Evolutionary conservation across 305 asterid species (phyloP), one percentile per base, ranked within the genome.

Genomic region (Lippia alba): DNA sequence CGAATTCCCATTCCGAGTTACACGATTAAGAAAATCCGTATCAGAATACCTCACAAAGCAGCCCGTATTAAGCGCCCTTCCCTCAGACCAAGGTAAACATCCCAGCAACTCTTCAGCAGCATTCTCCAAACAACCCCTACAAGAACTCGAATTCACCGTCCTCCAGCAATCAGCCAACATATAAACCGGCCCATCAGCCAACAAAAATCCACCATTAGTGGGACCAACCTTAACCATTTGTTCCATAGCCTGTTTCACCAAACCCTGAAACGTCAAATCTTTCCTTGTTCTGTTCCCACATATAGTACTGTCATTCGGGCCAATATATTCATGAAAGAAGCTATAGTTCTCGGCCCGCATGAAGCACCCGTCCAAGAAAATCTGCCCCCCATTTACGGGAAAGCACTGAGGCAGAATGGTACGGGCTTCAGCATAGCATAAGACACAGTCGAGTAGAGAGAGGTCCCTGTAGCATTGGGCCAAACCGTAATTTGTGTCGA

Each of bases 381-480:
- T 72, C 9, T 81, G 74, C 2, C 86, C 92, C 10, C 81, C 84
- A 54, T 45, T 82, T 30, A 1, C 4, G 16, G 92, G 89, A 48
- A 68, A 82, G 87, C 95, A 88, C 46, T 69, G 84, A 15, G 95
- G 85, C 16, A 86, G 76, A 12, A 79, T 48, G 0, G 83, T 84
- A 11, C 90, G 88, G 1, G 87, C 86, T 50, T 79, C 82, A 2
- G 87, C 85, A 54, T 80, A 84, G 76, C 95, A 88, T 39, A 82
- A 34, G 4, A 74, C 83, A 15, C 92, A 84, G 56, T 88, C 90
- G 3, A 70, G 51, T 17, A 32, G 50, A n/a, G 88, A 81, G 67
- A 88, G 91, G 70, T 88, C 95, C 1, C 87, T 86, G 49, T 88
- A 86, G 82, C 95, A 88, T 55, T 86, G 91, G 3, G 86, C 91